phyloP scores from a whole-genome alignment of 1,139 yeast genomes.

The Candida glucosophila region DNA sequence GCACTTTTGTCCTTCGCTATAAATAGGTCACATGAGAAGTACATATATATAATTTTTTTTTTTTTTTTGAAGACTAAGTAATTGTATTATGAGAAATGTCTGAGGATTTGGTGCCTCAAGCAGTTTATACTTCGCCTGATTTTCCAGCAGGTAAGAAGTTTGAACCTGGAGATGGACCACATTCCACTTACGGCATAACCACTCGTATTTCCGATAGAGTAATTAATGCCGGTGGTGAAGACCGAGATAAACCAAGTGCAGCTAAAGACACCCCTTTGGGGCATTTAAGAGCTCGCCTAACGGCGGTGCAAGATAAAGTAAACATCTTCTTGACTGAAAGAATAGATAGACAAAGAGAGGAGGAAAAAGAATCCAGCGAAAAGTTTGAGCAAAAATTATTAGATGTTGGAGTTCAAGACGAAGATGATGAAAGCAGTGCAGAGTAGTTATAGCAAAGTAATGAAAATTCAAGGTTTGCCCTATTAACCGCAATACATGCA shows the following conservation, averaged over 20 bases:
- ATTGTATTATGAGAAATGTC: constrained; percentile 2
- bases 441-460: no score
- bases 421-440: no score
- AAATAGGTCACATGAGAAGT: neutral
- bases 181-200: constrained; percentile 56
- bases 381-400: constrained; percentile 39
- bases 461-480: no score
- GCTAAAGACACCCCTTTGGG: constrained; percentile 49
- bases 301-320: constrained; percentile 64
- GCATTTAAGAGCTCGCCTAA: constrained; percentile 49
- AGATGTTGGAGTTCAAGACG: constrained; percentile 58
- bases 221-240: constrained; percentile 58
- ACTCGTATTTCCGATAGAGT: constrained; percentile 70
- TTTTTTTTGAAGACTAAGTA: neutral
- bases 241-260: constrained; percentile 57
- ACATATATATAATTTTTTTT: neutral
- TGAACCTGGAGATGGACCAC: constrained; percentile 30
- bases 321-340: constrained; percentile 59
- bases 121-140: constrained; percentile 34
- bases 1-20: no score
- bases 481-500: no score
- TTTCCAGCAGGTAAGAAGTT: constrained; percentile 13
- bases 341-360: no score
- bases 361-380: constrained; percentile 9
- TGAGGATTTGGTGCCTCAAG: constrained; percentile 25